Evolutionary conservation across 1,139 yeast genomes (phyloP).

Genomic region (Pneumocystis sp.): DNA sequence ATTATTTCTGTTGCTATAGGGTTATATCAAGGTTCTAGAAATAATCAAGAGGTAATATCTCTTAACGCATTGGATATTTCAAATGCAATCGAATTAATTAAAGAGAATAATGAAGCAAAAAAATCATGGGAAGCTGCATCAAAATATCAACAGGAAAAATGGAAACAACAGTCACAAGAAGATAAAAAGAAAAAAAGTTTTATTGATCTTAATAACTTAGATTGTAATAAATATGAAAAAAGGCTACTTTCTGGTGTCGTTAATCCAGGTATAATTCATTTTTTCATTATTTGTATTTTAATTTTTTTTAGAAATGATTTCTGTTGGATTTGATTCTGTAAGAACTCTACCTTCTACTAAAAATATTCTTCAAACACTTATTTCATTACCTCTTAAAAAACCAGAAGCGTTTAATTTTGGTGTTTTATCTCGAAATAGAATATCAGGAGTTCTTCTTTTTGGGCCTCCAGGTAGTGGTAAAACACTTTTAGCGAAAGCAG

Average conservation of each 20-base stretch:
- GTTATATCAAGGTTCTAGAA: not conserved
- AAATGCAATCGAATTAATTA: not conserved
- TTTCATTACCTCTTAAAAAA: slow-evolving; percentile 11
- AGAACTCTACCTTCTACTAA: slow-evolving; percentile 12
- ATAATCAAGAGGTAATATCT: not conserved
- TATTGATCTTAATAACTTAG: not conserved
- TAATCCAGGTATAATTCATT: slow-evolving; percentile 7
- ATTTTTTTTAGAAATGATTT: slow-evolving; percentile 3
- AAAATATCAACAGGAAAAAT: not conserved
- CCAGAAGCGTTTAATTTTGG: slow-evolving; percentile 15
- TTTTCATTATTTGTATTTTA: not conserved
- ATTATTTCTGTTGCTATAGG: slow-evolving; percentile 1
- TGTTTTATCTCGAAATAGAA: slow-evolving; percentile 11
- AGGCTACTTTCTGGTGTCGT: slow-evolving; percentile 7
- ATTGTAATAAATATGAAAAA: slow-evolving; percentile 10
- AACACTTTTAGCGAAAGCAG: slow-evolving; percentile 88
- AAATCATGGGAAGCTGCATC: not conserved
- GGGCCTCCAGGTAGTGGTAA: slow-evolving; percentile 25
- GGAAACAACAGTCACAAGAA: not conserved
- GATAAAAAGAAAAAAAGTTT: not conserved
- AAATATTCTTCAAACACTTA: slow-evolving; percentile 11
- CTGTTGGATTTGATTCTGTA: slow-evolving; percentile 10
- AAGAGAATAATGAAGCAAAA: not conserved
- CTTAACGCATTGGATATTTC: not conserved
- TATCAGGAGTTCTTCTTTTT: slow-evolving; percentile 28